A percentile compares a stretch with the other conserved stretches of the same genome.
Conservation (phyloP, 2,329 filamentous ascomycete genomes). For the Coniochaeta sp. region DNA sequence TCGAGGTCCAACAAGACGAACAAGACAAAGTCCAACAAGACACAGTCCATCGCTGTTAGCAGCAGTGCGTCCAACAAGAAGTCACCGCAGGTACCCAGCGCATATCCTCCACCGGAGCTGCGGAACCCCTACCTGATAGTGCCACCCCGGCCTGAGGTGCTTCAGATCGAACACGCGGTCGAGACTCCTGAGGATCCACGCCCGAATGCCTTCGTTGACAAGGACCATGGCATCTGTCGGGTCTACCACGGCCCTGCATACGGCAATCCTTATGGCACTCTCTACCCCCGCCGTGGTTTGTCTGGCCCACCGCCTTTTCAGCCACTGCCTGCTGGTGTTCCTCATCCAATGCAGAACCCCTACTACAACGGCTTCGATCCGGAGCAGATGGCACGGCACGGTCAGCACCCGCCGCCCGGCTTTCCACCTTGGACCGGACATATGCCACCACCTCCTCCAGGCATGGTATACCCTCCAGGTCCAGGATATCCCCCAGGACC, state of each 20-base stretch:
- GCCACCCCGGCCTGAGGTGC: conserved; percentile 38
- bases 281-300: conserved; percentile 36
- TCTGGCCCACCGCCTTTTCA: conserved; percentile 11
- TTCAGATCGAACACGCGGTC: conserved; percentile 49
- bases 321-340: conserved; percentile 32
- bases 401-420: not conserved
- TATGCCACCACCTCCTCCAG: not conserved
- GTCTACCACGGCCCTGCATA: conserved; percentile 52
- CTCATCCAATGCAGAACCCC: conserved; percentile 34
- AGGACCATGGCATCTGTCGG: conserved; percentile 42
- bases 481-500: not conserved
- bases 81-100: not conserved
- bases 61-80: conserved; percentile 4
- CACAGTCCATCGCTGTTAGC: not conserved
- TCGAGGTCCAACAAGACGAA: no score
- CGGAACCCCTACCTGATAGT: conserved; percentile 38
- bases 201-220: conserved; percentile 54
- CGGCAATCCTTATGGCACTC: conserved; percentile 38
- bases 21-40: no score
- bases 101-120: conserved; percentile 16
- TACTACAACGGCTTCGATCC: conserved; percentile 31
- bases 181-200: conserved; percentile 44
- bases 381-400: not conserved
- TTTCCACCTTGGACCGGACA: not conserved
- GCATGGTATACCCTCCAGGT: not conserved